Evolutionary conservation across 805 yeast genomes (phyloP), one percentile per base, ranked within the genome.

Genomic region (Ogataea ramenticola): DNA sequence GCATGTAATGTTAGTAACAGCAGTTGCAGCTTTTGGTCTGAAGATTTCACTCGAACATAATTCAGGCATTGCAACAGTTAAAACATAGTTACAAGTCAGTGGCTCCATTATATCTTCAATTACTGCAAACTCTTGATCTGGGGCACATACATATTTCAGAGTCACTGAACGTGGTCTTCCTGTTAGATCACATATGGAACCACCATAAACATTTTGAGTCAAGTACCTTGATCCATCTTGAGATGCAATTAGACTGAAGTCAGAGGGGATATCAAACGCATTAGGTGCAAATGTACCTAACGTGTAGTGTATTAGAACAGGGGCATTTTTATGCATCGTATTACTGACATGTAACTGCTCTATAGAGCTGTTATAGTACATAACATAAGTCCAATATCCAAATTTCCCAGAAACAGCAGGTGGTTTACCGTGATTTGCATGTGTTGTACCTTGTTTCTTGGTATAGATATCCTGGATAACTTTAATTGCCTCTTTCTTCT

Each of bases 121-220:
- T 14, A n/a, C 22, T 4, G 66, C 60, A 1, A 11, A 1, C 3
- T 30, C 15, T 2, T 42, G 35, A 12, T 51, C 36, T 2, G 46
- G 43, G 38, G 53, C 58, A 39, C 68, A 65, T 5, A 46, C 43
- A 38, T 64, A 64, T 16, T 53, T 49, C 17, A 65, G 49, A 1
- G 49, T 49, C 2, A 60, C 52, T 4, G 51, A 39, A 38, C 70
- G 46, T 20, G 56, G 58, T n/a, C 44, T 44, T 2, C 57, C 56
- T 3, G 68, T 65, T 29, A 63, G 40, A 44, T 65, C 70, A 51
- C 70, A 65, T 2, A 52, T 45, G 2, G 56, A 49, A 5, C 70
- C 70, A 36, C 55, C 54, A 6, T 50, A 47, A 2, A 61, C 46
- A 15, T 47, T 46, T 31, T 62, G 67, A 11, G 61, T 48, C 5